phyloP scores from a whole-genome alignment of 1,139 yeast species.

The Candida frijolesensis region DNA sequence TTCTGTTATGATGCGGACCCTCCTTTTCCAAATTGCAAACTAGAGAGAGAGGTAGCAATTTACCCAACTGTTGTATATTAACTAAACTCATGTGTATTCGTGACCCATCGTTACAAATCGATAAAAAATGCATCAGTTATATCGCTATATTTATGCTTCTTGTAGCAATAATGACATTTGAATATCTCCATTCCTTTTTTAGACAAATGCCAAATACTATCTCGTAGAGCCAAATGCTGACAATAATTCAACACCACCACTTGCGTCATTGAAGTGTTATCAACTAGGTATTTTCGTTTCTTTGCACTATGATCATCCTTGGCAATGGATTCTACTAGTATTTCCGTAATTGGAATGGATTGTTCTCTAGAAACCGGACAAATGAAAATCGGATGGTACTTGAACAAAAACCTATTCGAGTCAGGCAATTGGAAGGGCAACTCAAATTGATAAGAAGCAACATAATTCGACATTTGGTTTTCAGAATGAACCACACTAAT shows the following conservation, averaged over 20 bases:
- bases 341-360: slow-evolving; percentile 38
- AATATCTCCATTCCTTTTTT: slow-evolving; percentile 45
- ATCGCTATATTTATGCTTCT: slow-evolving; percentile 45
- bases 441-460: slow-evolving; percentile 35
- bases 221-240: slow-evolving; percentile 47
- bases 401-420: slow-evolving; percentile 41
- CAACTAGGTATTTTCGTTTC: slow-evolving; percentile 20
- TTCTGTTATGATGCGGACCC: not conserved
- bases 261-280: slow-evolving; percentile 28
- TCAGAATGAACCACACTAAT: not conserved
- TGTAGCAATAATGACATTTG: slow-evolving; percentile 53
- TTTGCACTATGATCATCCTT: slow-evolving; percentile 21
- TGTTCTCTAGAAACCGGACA: slow-evolving; percentile 93
- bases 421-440: slow-evolving; percentile 50
- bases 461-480: slow-evolving; percentile 9
- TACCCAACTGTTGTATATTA: not conserved
- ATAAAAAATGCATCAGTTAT: slow-evolving; percentile 48
- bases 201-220: slow-evolving; percentile 49
- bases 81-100: not conserved
- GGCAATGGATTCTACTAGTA: slow-evolving; percentile 9
- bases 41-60: not conserved
- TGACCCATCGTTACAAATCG: slow-evolving; percentile 23
- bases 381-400: slow-evolving; percentile 83
- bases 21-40: not conserved
- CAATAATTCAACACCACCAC: slow-evolving; percentile 49